Evolutionary conservation across 2,329 filamentous ascomycete species (phyloP), one percentile per base, ranked within the genome.

Genomic region (Fusarium nanum): DNA sequence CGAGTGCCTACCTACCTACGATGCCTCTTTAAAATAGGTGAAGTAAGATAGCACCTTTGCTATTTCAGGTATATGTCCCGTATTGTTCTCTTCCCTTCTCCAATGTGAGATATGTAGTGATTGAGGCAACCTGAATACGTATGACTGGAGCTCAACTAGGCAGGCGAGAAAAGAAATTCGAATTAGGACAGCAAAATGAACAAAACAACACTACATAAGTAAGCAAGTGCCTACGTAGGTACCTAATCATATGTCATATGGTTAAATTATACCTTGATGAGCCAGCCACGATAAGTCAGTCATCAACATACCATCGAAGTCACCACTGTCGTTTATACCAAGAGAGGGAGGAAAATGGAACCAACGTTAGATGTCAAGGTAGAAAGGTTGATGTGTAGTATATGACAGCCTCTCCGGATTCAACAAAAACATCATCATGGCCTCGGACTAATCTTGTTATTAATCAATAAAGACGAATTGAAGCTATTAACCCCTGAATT

Each of bases 401-500:
- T 41, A 20, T 7, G 12, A 27, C 13, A 3, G 3, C 13, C 23
- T 22, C 20, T 13, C 20, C 9, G 1, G 20, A 20, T 11, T 16
- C 11, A 20, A 12, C 4, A 13, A 47, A 27, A 28, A n/a, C 12
- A 22, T 25, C 12, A 20, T 16, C 28, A 32, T 10, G 14, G n/a
- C 8, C 11, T 53, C 18, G n/a, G 28, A 28, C 6, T 49, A 18
- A 14, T 28, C 20, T 13, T 7, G 12, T 8, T 37, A 16, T 42
- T 12, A 16, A 32, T 25, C 41, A 37, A 27, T 12, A 22, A 30
- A 40, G n/a, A 25, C 13, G 8, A 11, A 25, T 34, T 46, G 40
- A 52, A 45, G 42, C 28, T 48, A 45, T 48, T 13, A 18, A 25
- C 62, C 63, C 63, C 62, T 66, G 62, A 67, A 67, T 61, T 42